Percentiles rank a stretch among this genome's conserved stretches.
Evolutionary conservation across 2,329 filamentous ascomycete genomes (phyloP).

Genomic region (Blastomyces silverae): DNA sequence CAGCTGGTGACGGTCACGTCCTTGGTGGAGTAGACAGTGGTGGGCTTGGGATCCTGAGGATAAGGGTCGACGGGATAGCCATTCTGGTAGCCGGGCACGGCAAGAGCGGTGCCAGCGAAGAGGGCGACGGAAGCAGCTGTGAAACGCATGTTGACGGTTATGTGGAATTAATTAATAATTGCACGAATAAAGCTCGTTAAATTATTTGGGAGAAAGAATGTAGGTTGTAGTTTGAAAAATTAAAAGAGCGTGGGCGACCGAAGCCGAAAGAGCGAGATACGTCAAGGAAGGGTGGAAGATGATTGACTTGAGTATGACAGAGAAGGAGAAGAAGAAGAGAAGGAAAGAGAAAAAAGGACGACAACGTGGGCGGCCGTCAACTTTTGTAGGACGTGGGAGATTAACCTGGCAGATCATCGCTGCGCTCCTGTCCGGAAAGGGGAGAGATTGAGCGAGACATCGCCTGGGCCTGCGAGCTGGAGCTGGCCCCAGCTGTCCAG

Average conservation of each 20-base stretch:
- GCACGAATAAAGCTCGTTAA: conserved; percentile 27
- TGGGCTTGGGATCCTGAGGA: conserved; percentile 11
- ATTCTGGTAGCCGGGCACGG: conserved; percentile 28
- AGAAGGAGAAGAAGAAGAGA: conserved; percentile 26
- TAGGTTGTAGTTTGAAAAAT: conserved; percentile 31
- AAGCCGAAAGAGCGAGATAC: conserved; percentile 36
- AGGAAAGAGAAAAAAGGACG: conserved; percentile 24
- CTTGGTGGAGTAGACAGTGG: conserved; percentile 53
- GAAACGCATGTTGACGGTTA: conserved; percentile 41
- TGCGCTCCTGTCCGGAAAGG: not conserved
- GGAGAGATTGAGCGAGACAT: not conserved
- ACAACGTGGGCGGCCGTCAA: conserved; percentile 14
- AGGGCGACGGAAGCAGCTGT: conserved; percentile 37
- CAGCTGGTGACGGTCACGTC: conserved; percentile 58
- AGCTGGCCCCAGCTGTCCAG: not conserved
- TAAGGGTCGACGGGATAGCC: not conserved
- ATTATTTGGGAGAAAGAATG: conserved; percentile 27
- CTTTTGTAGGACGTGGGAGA: conserved; percentile 24
- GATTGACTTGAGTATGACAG: conserved; percentile 23
- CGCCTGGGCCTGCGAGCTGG: not conserved
- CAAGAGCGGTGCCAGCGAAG: conserved; percentile 38
- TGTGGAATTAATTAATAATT: conserved; percentile 15
- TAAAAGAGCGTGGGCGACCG: conserved; percentile 41
- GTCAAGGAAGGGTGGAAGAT: conserved; percentile 31
- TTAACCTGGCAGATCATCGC: conserved; percentile 20